Conservation (phyloP, 163 green algal genomes). For the Volvox carteri region DNA sequence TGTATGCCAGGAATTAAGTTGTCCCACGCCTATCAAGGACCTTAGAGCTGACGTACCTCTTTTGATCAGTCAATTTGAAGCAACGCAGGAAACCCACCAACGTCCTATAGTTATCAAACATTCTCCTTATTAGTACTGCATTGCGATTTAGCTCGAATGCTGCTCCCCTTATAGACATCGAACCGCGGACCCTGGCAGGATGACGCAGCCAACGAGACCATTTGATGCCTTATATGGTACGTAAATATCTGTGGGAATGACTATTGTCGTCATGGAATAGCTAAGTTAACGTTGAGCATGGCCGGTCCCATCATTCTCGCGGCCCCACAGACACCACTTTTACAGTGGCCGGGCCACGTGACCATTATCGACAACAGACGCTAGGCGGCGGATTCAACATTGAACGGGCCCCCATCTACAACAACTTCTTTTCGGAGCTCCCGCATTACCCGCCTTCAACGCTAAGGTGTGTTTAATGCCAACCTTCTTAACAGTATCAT, state of each 20-base stretch:
- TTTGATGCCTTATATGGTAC: conserved; percentile 76
- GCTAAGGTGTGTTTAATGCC: conserved; percentile 55
- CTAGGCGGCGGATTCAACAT: conserved; percentile 74
- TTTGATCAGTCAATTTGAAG: background rate
- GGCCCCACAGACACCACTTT: conserved; percentile 75
- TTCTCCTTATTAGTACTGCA: background rate
- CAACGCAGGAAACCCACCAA: background rate
- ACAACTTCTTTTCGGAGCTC: conserved; percentile 81
- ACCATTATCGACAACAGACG: conserved; percentile 81
- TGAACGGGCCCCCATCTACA: conserved; percentile 73
- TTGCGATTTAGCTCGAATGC: conserved; percentile 21
- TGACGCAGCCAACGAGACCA: conserved; percentile 53
- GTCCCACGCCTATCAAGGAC: too few species aligned
- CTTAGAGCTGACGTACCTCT: conserved; percentile 32
- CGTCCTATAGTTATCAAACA: background rate
- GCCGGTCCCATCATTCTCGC: background rate
- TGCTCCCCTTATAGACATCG: conserved; percentile 20
- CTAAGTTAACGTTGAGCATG: background rate
- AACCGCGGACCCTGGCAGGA: conserved; percentile 16
- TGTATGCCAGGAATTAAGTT: too few species aligned
- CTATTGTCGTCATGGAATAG: background rate
- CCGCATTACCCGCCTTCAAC: conserved; percentile 72
- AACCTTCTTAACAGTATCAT: too few species aligned
- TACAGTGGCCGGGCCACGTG: conserved; percentile 76
- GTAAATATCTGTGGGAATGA: background rate